phyloP scores from a whole-genome alignment of 2,329 filamentous ascomycete species.

The Epichloe gansuensis region DNA sequence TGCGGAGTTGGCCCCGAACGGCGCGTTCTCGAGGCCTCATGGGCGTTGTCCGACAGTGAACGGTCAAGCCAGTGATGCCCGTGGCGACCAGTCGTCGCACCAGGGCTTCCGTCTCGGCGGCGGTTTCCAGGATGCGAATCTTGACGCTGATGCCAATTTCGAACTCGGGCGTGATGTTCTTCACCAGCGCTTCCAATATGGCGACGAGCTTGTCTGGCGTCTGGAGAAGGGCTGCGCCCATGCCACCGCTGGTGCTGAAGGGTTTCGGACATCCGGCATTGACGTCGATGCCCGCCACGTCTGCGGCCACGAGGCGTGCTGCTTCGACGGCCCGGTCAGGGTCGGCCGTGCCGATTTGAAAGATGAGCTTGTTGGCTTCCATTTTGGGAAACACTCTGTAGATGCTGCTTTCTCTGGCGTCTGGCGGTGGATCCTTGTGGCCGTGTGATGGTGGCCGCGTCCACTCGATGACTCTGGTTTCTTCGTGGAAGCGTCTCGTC shows the following conservation, averaged over 20 bases:
- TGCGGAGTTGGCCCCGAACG: slow-evolving; percentile 71
- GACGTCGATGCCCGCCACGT: slow-evolving; percentile 90
- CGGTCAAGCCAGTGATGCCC: slow-evolving; percentile 81
- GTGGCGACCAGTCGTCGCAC: slow-evolving; percentile 70
- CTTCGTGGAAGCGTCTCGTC: slow-evolving; percentile 60
- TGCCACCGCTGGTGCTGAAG: slow-evolving; percentile 84
- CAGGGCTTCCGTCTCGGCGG: slow-evolving; percentile 61
- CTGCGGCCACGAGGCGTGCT: slow-evolving; percentile 67
- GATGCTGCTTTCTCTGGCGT: slow-evolving; percentile 54
- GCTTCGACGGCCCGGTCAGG: slow-evolving; percentile 74
- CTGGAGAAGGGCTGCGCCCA: slow-evolving; percentile 83
- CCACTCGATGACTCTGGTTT: slow-evolving; percentile 74
- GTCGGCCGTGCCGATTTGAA: slow-evolving; percentile 81
- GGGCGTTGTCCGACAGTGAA: slow-evolving; percentile 90
- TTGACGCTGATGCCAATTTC: slow-evolving; percentile 95
- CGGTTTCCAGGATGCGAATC: slow-evolving; percentile 73
- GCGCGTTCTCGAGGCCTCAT: slow-evolving; percentile 88
- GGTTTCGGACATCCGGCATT: slow-evolving; percentile 98
- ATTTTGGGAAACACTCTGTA: slow-evolving; percentile 70
- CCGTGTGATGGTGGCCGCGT: slow-evolving; percentile 62
- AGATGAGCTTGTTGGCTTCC: slow-evolving; percentile 67
- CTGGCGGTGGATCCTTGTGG: slow-evolving; percentile 40
- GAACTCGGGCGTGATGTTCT: slow-evolving; percentile 61
- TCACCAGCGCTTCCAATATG: slow-evolving; percentile 73
- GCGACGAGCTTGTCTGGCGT: slow-evolving; percentile 73